Base-by-base conservation (phyloP, 148 eudicot species). In the Camellia granthamiana region DNA sequence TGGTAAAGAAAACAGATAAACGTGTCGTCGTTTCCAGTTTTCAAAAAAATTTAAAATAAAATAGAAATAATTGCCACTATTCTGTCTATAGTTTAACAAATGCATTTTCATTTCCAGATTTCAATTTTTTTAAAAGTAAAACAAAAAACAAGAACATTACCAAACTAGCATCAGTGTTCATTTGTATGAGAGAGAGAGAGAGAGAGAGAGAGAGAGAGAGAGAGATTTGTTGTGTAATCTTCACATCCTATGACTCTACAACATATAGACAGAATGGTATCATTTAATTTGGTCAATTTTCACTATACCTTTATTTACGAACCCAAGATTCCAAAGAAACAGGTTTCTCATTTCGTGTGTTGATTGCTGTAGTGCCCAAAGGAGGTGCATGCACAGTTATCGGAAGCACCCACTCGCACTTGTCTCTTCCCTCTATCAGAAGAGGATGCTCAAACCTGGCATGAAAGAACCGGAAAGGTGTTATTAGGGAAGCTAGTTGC, bases 371-470 rank as follows among this genome's bases (percentile, higher is more conserved):
- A 30, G 38, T 30, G 38, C 38, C 38, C 38, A 30, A 30, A 30
- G 38, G 38, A 30, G 38, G 38, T 30, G 38, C 38, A 30, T 30
- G 38, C 38, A 30, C 38, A 30, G 38, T 30, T 30, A 30, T 30
- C 38, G 38, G 38, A 30, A 30, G 38, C 38, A 30, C 38, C 99
- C 99, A 96, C 83, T 96, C 99, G 46, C 99, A 93, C 83, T 90
- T 96, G 85, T 96, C 98, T 83, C 99, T 90, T 76, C 94, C 95
- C 72, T 96, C 98, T 43, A 92, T 83, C 74, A 96, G 72, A 86
- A 96, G 99, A 64, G 99, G 98, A 92, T 96, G 99, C 82, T 90
- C 95, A 56, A 80, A 91, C 88, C 99, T 96, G 83, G 54, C 41
- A 41, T 66, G 18, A 55, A 76, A 70, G 15, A 38, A 11, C 44